Conservation (phyloP, 805 yeast genomes). For the Candida pseudoglaebosa region DNA sequence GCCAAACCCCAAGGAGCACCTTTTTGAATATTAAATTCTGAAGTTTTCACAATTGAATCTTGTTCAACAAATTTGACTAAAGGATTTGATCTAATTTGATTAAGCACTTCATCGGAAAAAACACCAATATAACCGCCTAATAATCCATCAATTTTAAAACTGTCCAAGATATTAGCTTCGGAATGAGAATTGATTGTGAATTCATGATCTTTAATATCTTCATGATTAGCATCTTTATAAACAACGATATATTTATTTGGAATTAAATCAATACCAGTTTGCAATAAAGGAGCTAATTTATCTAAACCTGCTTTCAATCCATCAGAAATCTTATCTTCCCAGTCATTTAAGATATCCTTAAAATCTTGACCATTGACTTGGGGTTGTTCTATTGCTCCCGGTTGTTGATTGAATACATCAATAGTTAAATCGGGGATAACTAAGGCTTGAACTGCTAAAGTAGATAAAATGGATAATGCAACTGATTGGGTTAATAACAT, state of each 20-base stretch:
- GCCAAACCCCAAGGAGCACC: conserved; percentile 96
- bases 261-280: conserved; percentile 47
- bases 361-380: conserved; percentile 1
- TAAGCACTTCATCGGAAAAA: conserved; percentile 72
- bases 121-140: conserved; percentile 82
- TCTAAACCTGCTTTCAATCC: conserved; percentile 7
- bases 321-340: neutral
- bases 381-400: too few species aligned
- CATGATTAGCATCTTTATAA: conserved; percentile 13
- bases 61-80: conserved; percentile 66
- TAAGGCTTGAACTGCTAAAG: conserved; percentile 42
- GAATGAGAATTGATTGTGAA: conserved; percentile 14
- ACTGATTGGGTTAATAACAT: conserved; percentile 41
- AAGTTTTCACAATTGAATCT: conserved; percentile 67
- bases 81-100: conserved; percentile 64
- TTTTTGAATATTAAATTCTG: conserved; percentile 61
- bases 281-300: conserved; percentile 45
- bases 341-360: conserved; percentile 3
- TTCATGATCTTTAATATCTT: neutral
- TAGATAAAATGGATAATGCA: conserved; percentile 39
- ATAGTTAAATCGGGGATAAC: conserved; percentile 56
- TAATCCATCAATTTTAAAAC: conserved; percentile 53
- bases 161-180: conserved; percentile 55
- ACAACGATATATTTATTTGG: conserved; percentile 83
- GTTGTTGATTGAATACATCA: conserved; percentile 38